These are phyloP conservation scores for Eucalyptus curtisii DNA, from an alignment of 345 rosid species.

Conservation along the genomic window DNA sequence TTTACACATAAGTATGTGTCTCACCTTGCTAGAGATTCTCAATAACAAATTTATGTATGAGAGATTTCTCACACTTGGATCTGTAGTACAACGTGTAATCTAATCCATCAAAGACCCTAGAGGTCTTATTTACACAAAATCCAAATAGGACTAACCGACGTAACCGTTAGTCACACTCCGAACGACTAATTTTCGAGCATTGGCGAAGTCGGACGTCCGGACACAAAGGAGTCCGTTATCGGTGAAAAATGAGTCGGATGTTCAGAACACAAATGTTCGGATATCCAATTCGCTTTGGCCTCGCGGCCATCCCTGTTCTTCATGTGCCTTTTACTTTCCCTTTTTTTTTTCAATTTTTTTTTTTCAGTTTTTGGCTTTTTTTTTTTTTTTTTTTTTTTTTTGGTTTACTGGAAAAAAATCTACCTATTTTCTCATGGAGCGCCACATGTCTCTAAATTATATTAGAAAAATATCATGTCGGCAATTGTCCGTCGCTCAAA, in stretches of 20 bases:
- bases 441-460: neutral
- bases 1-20: neutral
- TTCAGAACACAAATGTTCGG: neutral
- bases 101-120: neutral
- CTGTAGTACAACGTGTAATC: neutral
- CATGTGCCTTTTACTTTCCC: too few species aligned
- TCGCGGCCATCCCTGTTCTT: neutral
- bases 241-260: neutral
- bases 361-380: too few species aligned
- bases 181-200: neutral
- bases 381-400: too few species aligned
- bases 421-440: neutral
- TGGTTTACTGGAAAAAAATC: neutral
- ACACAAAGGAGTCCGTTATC: neutral
- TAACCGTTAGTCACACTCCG: neutral
- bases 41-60: neutral
- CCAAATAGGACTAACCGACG: neutral
- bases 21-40: neutral
- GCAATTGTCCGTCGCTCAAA: fast-evolving
- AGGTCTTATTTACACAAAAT: neutral
- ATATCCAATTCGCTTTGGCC: neutral
- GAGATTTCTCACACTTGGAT: neutral
- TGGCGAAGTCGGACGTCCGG: neutral
- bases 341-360: too few species aligned
- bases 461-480: neutral